phyloP scores from a whole-genome alignment of 163 green algal species.

The Chloroidium sp. region DNA sequence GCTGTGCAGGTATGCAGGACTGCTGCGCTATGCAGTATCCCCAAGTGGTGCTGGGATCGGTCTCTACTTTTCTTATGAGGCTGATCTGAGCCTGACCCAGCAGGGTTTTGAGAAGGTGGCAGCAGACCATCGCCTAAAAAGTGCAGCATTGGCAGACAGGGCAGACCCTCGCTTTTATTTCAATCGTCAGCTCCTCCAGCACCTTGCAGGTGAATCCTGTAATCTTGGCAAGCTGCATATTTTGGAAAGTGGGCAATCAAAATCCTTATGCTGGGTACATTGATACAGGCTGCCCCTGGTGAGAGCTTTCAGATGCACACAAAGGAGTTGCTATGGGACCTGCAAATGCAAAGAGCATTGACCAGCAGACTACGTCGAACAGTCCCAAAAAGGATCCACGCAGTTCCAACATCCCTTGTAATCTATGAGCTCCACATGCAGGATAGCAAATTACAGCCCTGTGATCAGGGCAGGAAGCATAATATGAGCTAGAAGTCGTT shows the following conservation, averaged over 20 bases:
- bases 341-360: not conserved
- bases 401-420: no score
- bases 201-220: constrained; percentile 32
- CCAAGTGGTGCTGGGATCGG: constrained; percentile 41
- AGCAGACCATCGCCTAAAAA: constrained; percentile 5
- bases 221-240: no score
- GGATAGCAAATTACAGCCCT: no score
- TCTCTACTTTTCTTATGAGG: constrained; percentile 62
- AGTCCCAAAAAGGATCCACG: not conserved
- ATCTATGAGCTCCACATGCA: no score
- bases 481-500: no score
- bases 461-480: no score
- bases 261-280: no score
- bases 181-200: constrained; percentile 49
- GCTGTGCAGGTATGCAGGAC: constrained; percentile 28
- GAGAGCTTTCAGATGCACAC: not conserved
- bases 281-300: no score
- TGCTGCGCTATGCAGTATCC: constrained; percentile 46
- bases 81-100: constrained; percentile 58
- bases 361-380: not conserved
- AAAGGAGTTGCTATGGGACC: not conserved
- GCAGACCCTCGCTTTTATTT: constrained; percentile 64
- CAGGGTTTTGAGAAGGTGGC: constrained; percentile 38
- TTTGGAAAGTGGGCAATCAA: no score
- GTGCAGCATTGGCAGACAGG: constrained; percentile 21